Evolutionary conservation across 176 grass and related monocot species (phyloP), one percentile per base, ranked within the genome.

Genomic region (Neostapfia colusana): DNA sequence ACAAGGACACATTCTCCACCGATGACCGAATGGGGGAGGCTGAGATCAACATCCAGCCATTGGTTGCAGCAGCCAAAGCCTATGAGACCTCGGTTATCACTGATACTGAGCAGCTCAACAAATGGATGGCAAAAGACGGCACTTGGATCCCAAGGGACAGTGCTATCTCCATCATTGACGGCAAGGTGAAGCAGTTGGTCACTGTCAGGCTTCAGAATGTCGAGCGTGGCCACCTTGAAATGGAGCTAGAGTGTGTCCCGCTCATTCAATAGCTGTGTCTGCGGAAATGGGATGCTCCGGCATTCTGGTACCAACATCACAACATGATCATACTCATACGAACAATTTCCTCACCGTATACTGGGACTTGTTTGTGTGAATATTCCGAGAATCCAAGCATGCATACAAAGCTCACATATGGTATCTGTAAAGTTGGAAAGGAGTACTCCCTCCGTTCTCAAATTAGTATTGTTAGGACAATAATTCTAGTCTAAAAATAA

Each of bases 241-340:
- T 99, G 42, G 91, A 99, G 80, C 95, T 99, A 9, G 95, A 92
- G 77, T 99, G 95, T 17, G 89, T 99, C n/a, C 95, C 91, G 50
- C 91, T 99, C 43, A 90, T 76, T 46, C 95, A 99, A 84, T 99
- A 86, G 74, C n/a, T 26, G 59, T 26, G 16, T 11, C 4, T 71
- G 40, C 24, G 21, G 35, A 44, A 14, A 8, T 21, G 2, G 34
- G 3, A 24, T 38, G 25, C 55, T 15, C 5, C 28, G 17, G 56
- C 55, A 63, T 70, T 23, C 17, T 49, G 62, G 14, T 69, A 28
- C 71, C 17, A 34, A 14, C 70, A 76, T 75, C 56, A 50, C 14
- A 39, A 37, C 67, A 72, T n/a, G 34, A 23, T 50, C 20, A 60
- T 65, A 66, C 36, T 59, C 14, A 50, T 65, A 72, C 43, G 67